A percentile compares a stretch with the other conserved stretches of the same genome.
These are phyloP conservation scores for Fusarium setosum DNA, from an alignment of 2,329 filamentous ascomycete species.

Conservation along the genomic window DNA sequence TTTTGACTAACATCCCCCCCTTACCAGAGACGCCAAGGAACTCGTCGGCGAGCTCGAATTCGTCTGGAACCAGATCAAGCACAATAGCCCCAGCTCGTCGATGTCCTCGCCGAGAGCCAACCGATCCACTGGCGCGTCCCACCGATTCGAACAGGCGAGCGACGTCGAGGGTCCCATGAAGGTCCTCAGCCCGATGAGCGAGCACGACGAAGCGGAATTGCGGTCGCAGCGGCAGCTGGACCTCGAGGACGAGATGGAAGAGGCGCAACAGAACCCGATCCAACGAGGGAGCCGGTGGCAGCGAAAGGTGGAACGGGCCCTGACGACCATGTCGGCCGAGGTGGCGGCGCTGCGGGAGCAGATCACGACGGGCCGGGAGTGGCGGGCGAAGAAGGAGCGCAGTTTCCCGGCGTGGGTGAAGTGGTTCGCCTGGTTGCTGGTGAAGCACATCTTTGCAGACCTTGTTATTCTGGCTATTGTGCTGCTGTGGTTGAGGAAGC, in stretches of 20 bases:
- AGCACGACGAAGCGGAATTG: slow-evolving; percentile 77
- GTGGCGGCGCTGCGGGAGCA: slow-evolving; percentile 93
- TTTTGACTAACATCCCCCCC: slow-evolving; percentile 31
- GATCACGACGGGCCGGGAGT: slow-evolving; percentile 80
- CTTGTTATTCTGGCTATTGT: slow-evolving; percentile 72
- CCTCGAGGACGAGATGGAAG: slow-evolving; percentile 58
- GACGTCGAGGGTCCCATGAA: slow-evolving; percentile 70
- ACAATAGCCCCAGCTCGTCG: slow-evolving; percentile 77
- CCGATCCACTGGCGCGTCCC: slow-evolving; percentile 45
- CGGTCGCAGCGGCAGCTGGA: slow-evolving; percentile 62
- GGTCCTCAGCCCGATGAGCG: slow-evolving; percentile 86
- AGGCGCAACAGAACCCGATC: slow-evolving; percentile 41
- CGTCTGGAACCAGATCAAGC: slow-evolving; percentile 98
- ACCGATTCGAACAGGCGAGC: slow-evolving; percentile 59
- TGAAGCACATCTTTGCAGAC: slow-evolving; percentile 82
- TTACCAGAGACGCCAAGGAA: slow-evolving; percentile 78
- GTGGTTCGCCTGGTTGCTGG: slow-evolving; percentile 75
- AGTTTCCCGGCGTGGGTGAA: slow-evolving; percentile 76
- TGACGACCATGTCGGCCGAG: slow-evolving; percentile 92
- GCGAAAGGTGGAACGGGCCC: slow-evolving; percentile 82
- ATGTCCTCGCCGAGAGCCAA: slow-evolving; percentile 65
- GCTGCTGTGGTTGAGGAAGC: slow-evolving; percentile 77
- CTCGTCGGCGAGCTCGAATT: slow-evolving; percentile 97
- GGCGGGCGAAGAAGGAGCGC: slow-evolving; percentile 72
- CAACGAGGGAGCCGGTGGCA: slow-evolving; percentile 73